Evolutionary conservation across 176 grass and related monocot genomes (phyloP).

Genomic region (Aegilops tauschii): DNA sequence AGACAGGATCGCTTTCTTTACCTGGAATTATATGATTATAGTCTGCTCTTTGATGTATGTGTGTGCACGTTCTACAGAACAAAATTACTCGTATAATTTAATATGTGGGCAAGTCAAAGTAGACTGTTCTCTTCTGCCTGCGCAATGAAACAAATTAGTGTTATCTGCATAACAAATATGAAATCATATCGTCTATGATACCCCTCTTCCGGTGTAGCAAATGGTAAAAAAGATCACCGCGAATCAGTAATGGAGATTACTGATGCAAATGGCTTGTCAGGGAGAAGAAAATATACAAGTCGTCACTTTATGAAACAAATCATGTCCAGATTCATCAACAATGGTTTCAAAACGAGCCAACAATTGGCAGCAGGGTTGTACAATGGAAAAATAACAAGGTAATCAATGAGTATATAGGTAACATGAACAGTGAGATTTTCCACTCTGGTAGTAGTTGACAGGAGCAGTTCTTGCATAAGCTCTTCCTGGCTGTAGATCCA

Average conservation of each 20-base stretch:
- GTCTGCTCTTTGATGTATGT: not conserved
- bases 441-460: conserved; percentile 5
- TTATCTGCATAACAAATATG: not conserved
- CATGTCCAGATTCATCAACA: conserved; percentile 15
- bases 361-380: conserved; percentile 2
- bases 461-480: conserved; percentile 14
- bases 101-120: not conserved
- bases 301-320: not conserved
- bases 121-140: not conserved
- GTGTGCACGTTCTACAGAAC: conserved; percentile 8
- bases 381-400: not conserved
- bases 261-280: not conserved
- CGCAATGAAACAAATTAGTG: not conserved
- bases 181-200: not conserved
- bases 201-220: no score
- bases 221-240: not conserved
- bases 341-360: not conserved
- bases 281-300: not conserved
- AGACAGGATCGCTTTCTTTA: conserved; percentile 14
- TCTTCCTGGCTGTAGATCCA: conserved; percentile 24
- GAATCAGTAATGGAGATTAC: not conserved
- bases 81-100: not conserved
- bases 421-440: conserved; percentile 22
- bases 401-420: conserved; percentile 16
- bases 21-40: conserved; percentile 5